Percentiles rank a stretch among this genome's conserved stretches.
Conservation (phyloP, 2,329 filamentous ascomycete species). For the Ophiocordyceps camponoti-leonardi region DNA sequence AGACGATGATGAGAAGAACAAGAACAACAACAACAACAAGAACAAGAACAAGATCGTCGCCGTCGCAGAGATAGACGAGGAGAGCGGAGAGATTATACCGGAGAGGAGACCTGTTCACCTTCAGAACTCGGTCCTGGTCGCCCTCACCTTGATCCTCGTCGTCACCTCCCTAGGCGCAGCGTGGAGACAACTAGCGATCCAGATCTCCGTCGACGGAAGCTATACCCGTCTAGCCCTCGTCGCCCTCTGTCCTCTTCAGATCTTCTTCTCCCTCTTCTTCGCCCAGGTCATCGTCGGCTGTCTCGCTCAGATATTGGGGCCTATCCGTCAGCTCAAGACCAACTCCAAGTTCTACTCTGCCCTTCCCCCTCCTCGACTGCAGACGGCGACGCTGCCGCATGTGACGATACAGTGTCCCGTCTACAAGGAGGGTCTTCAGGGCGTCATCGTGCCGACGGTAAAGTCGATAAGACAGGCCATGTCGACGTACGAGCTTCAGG, state of each 20-base stretch:
- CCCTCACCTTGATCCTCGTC: conserved; percentile 48
- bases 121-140: conserved; percentile 52
- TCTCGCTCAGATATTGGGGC: conserved; percentile 58
- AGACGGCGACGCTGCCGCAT: conserved; percentile 42
- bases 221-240: conserved; percentile 49
- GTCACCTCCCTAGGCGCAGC: conserved; percentile 51
- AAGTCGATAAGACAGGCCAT: conserved; percentile 64
- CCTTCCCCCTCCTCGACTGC: conserved; percentile 44
- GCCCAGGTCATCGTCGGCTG: conserved; percentile 63
- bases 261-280: conserved; percentile 74
- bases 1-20: conserved; percentile 30
- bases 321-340: conserved; percentile 51
- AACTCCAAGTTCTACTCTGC: conserved; percentile 79
- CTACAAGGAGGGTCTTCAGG: conserved; percentile 66
- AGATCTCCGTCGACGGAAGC: conserved; percentile 45
- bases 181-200: conserved; percentile 50
- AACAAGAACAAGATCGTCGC: no score
- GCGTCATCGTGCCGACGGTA: conserved; percentile 62
- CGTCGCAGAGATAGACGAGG: conserved; percentile 46
- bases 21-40: no score
- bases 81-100: conserved; percentile 48
- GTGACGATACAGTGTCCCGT: conserved; percentile 76
- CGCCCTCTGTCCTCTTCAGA: conserved; percentile 49
- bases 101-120: conserved; percentile 51
- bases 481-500: conserved; percentile 59